Evolutionary conservation across 192 early-diverging fungal species (phyloP).

Genomic region (Backusella luteola): DNA sequence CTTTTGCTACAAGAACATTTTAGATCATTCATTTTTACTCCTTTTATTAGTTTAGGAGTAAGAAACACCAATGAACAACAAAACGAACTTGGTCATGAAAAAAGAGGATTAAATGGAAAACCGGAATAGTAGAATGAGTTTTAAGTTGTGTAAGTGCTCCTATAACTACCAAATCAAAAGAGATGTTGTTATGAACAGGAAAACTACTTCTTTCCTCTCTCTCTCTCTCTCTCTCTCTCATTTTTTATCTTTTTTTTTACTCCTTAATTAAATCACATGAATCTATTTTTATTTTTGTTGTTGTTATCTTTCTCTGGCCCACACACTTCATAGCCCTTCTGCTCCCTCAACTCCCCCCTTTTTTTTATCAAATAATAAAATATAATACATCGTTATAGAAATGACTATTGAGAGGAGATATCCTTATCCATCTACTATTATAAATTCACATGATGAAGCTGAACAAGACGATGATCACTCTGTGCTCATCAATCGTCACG

Average conservation of each 20-base stretch:
- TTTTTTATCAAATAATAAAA: background rate
- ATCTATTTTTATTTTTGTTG: background rate
- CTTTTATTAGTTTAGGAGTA: background rate
- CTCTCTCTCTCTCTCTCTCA: background rate
- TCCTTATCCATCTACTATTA: background rate
- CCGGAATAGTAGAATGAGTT: background rate
- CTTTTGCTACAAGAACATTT: background rate
- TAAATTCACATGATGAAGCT: background rate
- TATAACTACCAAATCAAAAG: background rate
- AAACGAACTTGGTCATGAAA: background rate
- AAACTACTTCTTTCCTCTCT: background rate
- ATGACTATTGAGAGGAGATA: background rate
- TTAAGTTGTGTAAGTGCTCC: background rate
- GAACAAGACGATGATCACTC: background rate
- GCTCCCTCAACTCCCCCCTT: background rate
- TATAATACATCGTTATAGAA: background rate
- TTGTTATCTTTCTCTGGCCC: background rate
- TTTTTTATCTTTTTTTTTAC: background rate
- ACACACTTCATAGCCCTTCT: background rate
- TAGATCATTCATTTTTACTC: background rate
- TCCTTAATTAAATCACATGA: slow-evolving; percentile 5
- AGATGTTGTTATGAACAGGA: background rate
- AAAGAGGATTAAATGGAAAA: background rate
- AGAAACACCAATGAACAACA: background rate
- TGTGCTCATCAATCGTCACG: background rate